Evolutionary conservation across 768 basidiomycete species (phyloP).

Genomic region (Trametes coccinea): DNA sequence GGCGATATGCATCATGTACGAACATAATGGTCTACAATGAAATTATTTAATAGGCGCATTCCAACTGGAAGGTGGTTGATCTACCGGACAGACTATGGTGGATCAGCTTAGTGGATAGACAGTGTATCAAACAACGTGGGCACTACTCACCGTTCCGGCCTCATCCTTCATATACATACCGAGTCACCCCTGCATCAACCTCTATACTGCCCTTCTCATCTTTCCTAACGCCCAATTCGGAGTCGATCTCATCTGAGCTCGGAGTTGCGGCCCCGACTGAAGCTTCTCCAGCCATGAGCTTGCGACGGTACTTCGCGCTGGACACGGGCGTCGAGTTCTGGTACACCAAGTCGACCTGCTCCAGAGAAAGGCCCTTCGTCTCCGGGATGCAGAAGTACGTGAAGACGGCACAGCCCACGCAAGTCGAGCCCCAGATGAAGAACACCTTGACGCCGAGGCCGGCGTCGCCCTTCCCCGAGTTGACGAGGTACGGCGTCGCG

Average conservation of each 20-base stretch:
- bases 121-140: too few relatives aligned
- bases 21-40: too few relatives aligned
- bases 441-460: conserved; percentile 62
- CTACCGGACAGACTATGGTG: too few relatives aligned
- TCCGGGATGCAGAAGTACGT: conserved; percentile 80
- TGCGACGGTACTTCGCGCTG: conserved; percentile 37
- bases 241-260: background rate
- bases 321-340: conserved; percentile 58
- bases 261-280: background rate
- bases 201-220: background rate
- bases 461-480: conserved; percentile 44
- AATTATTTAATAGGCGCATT: too few relatives aligned
- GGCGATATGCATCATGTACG: too few relatives aligned
- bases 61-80: too few relatives aligned
- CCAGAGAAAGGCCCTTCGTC: conserved; percentile 79
- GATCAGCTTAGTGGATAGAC: too few relatives aligned
- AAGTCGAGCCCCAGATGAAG: conserved; percentile 53
- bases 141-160: too few relatives aligned
- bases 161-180: too few relatives aligned
- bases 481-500: conserved; percentile 50
- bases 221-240: background rate
- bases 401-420: conserved; percentile 68
- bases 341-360: conserved; percentile 80
- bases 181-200: too few relatives aligned
- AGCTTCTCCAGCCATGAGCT: background rate